Base-by-base conservation (phyloP, 1,139 yeast species). In the Saccharomyces pastorianus region DNA sequence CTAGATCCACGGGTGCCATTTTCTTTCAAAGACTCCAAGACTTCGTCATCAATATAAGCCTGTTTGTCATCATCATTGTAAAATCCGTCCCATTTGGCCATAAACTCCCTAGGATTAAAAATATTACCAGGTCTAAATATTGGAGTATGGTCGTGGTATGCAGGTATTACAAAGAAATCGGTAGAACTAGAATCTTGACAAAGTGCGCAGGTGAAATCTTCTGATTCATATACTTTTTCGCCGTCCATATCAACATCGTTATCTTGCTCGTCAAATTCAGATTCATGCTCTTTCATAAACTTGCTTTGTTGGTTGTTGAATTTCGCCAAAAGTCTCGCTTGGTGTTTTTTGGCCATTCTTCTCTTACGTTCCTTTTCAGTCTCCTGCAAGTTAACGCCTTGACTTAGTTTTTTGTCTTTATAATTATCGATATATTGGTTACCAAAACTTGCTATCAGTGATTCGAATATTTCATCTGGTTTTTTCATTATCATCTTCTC, bases 261-360 rank as follows among this genome's bases (percentile, higher is more conserved):
- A 69, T 75, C 49, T 57, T 75, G 76, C 1, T 77, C 65, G 44
- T 64, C 61, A 56, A 71, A 65, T 49, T 68, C 69, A 13, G 53
- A 55, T 47, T 64, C 64, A 46, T 68, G 61, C 55, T 80, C 80
- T 58, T 80, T 77, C 62, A 85, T 78, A 67, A 91, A 91, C 66
- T 76, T 79, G 11, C 79, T 74, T 65, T 90, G 97, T 63, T 89
- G 96, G 58, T 79, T 83, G 57, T 83, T 81, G 74, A 95, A 85
- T 60, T 84, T 90, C 1, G 85, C 89, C 76, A 93, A 67, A 38
- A 90, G 77, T 62, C 81, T 85, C 32, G 79, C 78, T 64, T 84
- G 89, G 55, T 88, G 80, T 53, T 79, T 82, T 60, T 81, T 77
- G 0, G 90, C 90, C 11, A 83, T 59, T 56, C 84, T 70, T 46